phyloP scores from a whole-genome alignment of 2,329 filamentous ascomycete species.

The Ophiostoma sp. region DNA sequence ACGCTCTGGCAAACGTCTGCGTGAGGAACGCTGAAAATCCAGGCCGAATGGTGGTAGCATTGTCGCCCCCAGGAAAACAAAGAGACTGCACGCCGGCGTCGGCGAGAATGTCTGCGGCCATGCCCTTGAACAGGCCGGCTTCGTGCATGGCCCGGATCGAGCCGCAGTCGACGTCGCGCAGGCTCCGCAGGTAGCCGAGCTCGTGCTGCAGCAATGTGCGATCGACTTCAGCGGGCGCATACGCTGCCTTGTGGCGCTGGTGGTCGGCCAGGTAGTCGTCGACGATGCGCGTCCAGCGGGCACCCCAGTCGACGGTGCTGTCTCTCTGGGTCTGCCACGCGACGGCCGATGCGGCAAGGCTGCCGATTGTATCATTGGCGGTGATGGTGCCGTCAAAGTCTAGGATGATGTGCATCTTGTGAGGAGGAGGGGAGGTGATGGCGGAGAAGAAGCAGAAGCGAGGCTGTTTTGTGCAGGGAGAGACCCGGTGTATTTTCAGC shows the following conservation, averaged over 20 bases:
- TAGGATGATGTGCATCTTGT: slow-evolving; percentile 44
- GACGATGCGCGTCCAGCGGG: slow-evolving; percentile 44
- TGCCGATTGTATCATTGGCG: slow-evolving; percentile 46
- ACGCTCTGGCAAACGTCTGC: slow-evolving; percentile 31
- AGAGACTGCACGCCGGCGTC: slow-evolving; percentile 34
- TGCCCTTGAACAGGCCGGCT: slow-evolving; percentile 42
- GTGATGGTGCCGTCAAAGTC: slow-evolving; percentile 60
- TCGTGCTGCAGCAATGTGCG: slow-evolving; percentile 39
- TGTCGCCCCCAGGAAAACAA: not conserved
- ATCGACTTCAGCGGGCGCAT: slow-evolving; percentile 33
- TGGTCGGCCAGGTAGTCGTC: slow-evolving; percentile 44
- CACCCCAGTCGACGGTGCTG: slow-evolving; percentile 31
- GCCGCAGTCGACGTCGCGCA: slow-evolving; percentile 42
- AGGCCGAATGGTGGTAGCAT: slow-evolving; percentile 12
- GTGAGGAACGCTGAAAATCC: slow-evolving; percentile 30
- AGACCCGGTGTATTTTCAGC: not conserved
- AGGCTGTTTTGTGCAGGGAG: not conserved
- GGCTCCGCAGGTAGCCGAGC: slow-evolving; percentile 40
- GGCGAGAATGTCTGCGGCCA: slow-evolving; percentile 35
- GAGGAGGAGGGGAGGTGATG: not conserved
- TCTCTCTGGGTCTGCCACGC: slow-evolving; percentile 30
- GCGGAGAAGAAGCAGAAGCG: not conserved
- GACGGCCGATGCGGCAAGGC: slow-evolving; percentile 44
- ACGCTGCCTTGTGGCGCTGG: slow-evolving; percentile 30
- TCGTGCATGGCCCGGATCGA: slow-evolving; percentile 43